These are phyloP conservation scores for Eryngium alpinum DNA, from an alignment of 140 eudicot genomes.

Conservation along the genomic window DNA sequence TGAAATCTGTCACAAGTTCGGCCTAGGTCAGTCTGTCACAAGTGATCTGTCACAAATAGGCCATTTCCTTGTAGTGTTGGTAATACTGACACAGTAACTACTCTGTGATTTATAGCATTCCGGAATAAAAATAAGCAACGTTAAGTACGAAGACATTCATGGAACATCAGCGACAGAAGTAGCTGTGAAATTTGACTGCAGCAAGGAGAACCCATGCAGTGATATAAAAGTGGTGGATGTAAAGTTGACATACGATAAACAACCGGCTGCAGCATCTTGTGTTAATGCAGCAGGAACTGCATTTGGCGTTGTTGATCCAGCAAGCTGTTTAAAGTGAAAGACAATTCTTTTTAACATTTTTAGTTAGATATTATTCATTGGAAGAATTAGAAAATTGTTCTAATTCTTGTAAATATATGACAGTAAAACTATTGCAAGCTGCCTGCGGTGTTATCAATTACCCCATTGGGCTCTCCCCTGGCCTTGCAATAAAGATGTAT, in stretches of 20 bases:
- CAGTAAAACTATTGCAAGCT: too few relatives aligned
- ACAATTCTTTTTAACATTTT: not conserved
- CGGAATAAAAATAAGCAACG: not conserved
- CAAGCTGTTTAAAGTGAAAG: not conserved
- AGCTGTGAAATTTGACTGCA: conserved; percentile 3
- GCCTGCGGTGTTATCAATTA: too few relatives aligned
- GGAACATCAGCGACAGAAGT: not conserved
- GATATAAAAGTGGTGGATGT: not conserved
- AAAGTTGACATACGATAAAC: not conserved
- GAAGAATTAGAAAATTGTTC: too few relatives aligned
- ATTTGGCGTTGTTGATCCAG: not conserved
- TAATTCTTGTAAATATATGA: too few relatives aligned
- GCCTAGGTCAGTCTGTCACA: too few relatives aligned
- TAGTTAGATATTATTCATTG: not conserved
- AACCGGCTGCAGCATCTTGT: conserved; percentile 6
- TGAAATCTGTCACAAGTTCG: too few relatives aligned
- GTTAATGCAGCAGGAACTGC: not conserved
- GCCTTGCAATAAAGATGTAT: too few relatives aligned
- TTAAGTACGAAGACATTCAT: conserved; percentile 1
- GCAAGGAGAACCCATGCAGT: not conserved
- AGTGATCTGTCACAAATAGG: too few relatives aligned
- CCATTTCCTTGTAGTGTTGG: too few relatives aligned
- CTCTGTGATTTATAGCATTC: not conserved
- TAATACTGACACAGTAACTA: too few relatives aligned
- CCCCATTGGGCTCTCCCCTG: too few relatives aligned